These are phyloP conservation scores for Aspergillus sp. DNA, from an alignment of 2,329 filamentous ascomycete species.

Conservation along the genomic window DNA sequence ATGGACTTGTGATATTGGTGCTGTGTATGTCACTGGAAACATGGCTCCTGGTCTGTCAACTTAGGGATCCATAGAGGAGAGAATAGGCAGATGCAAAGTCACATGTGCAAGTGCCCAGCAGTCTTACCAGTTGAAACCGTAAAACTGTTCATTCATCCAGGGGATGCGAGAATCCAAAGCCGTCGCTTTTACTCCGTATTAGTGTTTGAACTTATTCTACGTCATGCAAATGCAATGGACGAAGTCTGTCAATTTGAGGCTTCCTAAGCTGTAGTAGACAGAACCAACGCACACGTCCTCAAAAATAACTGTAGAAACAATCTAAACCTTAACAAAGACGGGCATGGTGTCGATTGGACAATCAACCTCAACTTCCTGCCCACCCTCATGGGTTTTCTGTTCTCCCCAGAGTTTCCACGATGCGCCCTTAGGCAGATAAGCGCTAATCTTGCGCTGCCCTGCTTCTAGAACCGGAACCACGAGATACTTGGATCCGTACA, in stretches of 20 bases:
- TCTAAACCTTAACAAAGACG: slow-evolving; percentile 36
- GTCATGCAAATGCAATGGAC: too few species aligned
- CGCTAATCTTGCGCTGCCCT: slow-evolving; percentile 43
- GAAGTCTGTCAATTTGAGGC: neutral
- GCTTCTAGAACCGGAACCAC: slow-evolving; percentile 57
- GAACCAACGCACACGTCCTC: neutral
- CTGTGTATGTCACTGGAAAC: too few species aligned
- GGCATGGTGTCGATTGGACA: slow-evolving; percentile 51
- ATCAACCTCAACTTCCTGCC: slow-evolving; percentile 40
- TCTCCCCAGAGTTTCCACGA: slow-evolving; percentile 47
- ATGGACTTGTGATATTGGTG: too few species aligned
- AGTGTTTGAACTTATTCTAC: too few species aligned
- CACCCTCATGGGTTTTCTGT: slow-evolving; percentile 37
- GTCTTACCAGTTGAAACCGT: too few species aligned
- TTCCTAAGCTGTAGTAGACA: neutral
- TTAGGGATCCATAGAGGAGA: too few species aligned
- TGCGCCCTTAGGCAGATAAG: slow-evolving; percentile 54
- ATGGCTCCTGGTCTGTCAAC: too few species aligned
- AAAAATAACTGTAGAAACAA: neutral
- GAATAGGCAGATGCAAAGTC: too few species aligned
- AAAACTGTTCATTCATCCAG: too few species aligned
- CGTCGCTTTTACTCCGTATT: too few species aligned
- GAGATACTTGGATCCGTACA: slow-evolving; percentile 63
- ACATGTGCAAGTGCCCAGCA: too few species aligned
- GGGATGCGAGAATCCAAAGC: too few species aligned